Percentiles rank a stretch among this genome's conserved stretches.
Conservation (phyloP, 2,329 filamentous ascomycete species). For the Byssoonygena ceratinophila region DNA sequence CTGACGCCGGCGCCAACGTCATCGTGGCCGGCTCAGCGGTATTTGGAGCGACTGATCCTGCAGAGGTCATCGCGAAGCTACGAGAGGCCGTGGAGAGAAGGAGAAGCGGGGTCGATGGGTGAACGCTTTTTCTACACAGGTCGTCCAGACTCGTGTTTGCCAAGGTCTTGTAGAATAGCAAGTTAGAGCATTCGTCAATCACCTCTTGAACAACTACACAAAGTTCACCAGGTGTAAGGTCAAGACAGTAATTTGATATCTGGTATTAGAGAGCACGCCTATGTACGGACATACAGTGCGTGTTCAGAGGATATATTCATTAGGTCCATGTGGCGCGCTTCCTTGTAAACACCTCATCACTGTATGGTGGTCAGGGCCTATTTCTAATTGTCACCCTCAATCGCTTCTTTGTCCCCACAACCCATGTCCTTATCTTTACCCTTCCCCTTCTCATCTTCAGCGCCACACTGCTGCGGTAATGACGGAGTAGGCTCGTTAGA, state of each 20-base stretch:
- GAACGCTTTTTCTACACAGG: too few species aligned
- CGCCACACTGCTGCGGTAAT: not conserved
- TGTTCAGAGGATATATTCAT: not conserved
- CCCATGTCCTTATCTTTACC: not conserved
- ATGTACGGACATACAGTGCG: not conserved
- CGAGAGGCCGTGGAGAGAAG: constrained; percentile 65
- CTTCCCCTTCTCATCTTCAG: not conserved
- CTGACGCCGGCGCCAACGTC: constrained; percentile 91
- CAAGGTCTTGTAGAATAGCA: too few species aligned
- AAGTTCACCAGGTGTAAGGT: too few species aligned
- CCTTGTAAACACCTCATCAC: not conserved
- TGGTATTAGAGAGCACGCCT: not conserved
- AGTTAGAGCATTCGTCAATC: not conserved
- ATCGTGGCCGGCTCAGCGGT: constrained; percentile 96
- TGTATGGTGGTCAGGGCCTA: not conserved
- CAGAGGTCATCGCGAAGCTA: constrained; percentile 73
- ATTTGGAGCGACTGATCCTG: constrained; percentile 81
- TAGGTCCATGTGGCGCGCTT: not conserved
- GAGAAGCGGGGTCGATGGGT: constrained; percentile 17
- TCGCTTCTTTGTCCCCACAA: not conserved
- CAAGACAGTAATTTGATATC: too few species aligned
- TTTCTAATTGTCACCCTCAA: not conserved
- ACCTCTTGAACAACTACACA: too few species aligned
- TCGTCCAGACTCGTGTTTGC: too few species aligned
- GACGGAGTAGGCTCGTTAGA: not conserved